phyloP scores from a whole-genome alignment of 768 basidiomycete genomes.

The Mycena crocata region DNA sequence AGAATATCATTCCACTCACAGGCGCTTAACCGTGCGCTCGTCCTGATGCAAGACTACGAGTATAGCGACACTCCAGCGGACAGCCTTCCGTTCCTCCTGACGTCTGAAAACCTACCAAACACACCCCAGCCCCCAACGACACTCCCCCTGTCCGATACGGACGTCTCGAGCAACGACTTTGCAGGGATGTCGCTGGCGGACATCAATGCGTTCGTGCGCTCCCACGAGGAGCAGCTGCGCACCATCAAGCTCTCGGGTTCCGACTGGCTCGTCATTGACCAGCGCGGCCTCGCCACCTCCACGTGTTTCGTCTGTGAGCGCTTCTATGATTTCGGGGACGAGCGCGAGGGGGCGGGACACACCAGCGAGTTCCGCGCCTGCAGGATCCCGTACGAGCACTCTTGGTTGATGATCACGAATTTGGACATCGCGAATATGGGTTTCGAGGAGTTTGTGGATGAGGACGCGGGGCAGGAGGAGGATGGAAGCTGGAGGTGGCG shows the following conservation, averaged over 20 bases:
- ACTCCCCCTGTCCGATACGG: constrained; percentile 5
- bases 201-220: constrained; percentile 21
- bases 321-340: constrained; percentile 5
- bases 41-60: too few species aligned
- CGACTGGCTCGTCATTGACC: constrained; percentile 26
- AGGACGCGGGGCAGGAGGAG: constrained; percentile 14
- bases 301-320: constrained; percentile 27
- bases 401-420: constrained; percentile 9
- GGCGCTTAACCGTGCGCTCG: too few species aligned
- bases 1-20: too few species aligned
- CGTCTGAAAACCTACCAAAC: too few species aligned
- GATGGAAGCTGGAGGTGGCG: constrained; percentile 22
- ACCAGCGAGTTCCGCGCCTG: constrained; percentile 19
- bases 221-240: background rate
- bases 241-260: background rate
- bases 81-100: too few species aligned
- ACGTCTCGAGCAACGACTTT: constrained; percentile 10
- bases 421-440: constrained; percentile 22
- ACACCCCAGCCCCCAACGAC: too few species aligned
- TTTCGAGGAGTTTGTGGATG: constrained; percentile 24
- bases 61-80: too few species aligned
- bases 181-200: constrained; percentile 13
- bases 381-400: constrained; percentile 21
- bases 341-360: background rate
- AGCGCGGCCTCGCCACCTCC: constrained; percentile 23